Conservation (phyloP, 1,139 yeast species). For the Yamadazyma buinensis region DNA sequence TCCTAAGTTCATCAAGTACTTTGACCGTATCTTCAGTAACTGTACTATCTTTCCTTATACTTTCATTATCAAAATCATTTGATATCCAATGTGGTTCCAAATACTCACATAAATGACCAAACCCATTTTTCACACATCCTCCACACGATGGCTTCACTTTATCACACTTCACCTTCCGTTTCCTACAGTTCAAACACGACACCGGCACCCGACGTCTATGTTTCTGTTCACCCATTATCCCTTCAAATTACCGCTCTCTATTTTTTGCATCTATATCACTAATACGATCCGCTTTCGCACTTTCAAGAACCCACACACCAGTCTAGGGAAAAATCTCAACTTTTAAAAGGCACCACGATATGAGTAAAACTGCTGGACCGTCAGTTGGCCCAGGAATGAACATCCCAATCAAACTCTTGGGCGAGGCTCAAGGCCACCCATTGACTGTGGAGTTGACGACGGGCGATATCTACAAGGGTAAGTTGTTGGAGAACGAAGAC, state of each 20-base stretch:
- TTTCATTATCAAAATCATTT: slow-evolving; percentile 2
- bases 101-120: slow-evolving; percentile 40
- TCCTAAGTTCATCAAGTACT: slow-evolving; percentile 21
- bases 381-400: neutral
- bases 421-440: slow-evolving; percentile 87
- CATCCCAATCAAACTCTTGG: slow-evolving; percentile 78
- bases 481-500: slow-evolving; percentile 79
- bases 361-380: too few species aligned
- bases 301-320: too few species aligned
- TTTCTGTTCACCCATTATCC: slow-evolving; percentile 8
- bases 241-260: too few species aligned
- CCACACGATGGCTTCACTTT: slow-evolving; percentile 41
- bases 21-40: slow-evolving; percentile 8
- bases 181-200: slow-evolving; percentile 41
- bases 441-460: slow-evolving; percentile 80
- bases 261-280: too few species aligned
- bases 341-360: too few species aligned
- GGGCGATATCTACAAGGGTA: slow-evolving; percentile 87
- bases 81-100: slow-evolving; percentile 40
- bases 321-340: too few species aligned
- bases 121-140: slow-evolving; percentile 42
- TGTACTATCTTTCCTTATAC: neutral
- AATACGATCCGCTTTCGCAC: too few species aligned
- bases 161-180: slow-evolving; percentile 46
- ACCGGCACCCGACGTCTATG: slow-evolving; percentile 39